These are phyloP conservation scores for Penicillium ucsense DNA, from an alignment of 495 filamentous ascomycete species.

Conservation along the genomic window DNA sequence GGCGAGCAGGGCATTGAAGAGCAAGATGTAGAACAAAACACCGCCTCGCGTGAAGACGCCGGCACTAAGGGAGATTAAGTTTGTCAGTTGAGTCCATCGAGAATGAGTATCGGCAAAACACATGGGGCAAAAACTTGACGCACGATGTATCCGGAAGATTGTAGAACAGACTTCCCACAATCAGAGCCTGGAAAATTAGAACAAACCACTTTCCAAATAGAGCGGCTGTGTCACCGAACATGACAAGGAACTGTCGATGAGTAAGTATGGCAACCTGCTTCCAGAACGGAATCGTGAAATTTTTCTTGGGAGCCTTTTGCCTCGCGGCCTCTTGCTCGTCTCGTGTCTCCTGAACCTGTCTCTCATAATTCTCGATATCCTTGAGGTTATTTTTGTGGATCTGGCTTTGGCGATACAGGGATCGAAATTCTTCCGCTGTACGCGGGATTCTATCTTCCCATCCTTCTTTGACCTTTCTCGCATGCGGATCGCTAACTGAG, in stretches of 20 bases:
- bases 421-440: slow-evolving; percentile 47
- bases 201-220: slow-evolving; percentile 45
- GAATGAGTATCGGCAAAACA: too few species aligned
- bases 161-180: slow-evolving; percentile 71
- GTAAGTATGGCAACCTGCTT: slow-evolving; percentile 61
- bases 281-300: slow-evolving; percentile 55
- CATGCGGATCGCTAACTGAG: slow-evolving; percentile 53
- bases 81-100: background rate
- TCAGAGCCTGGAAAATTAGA: slow-evolving; percentile 62
- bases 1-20: slow-evolving; percentile 76
- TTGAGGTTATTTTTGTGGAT: slow-evolving; percentile 20
- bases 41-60: slow-evolving; percentile 42
- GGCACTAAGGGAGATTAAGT: slow-evolving; percentile 10
- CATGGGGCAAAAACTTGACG: slow-evolving; percentile 14
- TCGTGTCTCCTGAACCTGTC: slow-evolving; percentile 34
- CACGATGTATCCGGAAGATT: slow-evolving; percentile 46
- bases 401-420: slow-evolving; percentile 42
- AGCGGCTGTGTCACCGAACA: slow-evolving; percentile 49
- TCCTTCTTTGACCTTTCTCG: slow-evolving; percentile 46
- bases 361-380: slow-evolving; percentile 44
- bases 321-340: slow-evolving; percentile 38
- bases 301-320: slow-evolving; percentile 42
- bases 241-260: slow-evolving; percentile 54
- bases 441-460: slow-evolving; percentile 53
- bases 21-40: slow-evolving; percentile 62